Percentiles rank a stretch among this genome's conserved stretches.
Evolutionary conservation across 768 basidiomycete genomes (phyloP).

Genomic region (Collybiopsis luxurians): DNA sequence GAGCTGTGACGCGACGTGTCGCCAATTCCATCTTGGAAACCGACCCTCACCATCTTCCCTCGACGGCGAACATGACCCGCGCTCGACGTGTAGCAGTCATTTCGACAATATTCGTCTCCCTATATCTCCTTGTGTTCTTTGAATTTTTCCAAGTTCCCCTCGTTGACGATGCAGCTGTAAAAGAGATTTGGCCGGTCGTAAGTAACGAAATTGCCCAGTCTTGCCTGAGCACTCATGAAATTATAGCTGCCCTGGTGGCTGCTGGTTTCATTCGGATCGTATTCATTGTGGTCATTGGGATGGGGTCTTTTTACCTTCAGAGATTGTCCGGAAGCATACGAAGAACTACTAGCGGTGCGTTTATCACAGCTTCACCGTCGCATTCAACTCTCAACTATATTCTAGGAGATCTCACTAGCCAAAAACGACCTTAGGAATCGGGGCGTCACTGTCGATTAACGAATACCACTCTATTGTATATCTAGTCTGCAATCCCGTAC

Average conservation of each 20-base stretch:
- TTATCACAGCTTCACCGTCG: neutral
- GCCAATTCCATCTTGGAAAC: neutral
- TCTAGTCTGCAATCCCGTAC: neutral
- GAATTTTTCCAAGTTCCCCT: slow-evolving; percentile 54
- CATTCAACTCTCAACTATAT: slow-evolving; percentile 10
- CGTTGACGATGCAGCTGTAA: slow-evolving; percentile 40
- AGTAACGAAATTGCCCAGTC: slow-evolving; percentile 22
- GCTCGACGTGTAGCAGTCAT: slow-evolving; percentile 51
- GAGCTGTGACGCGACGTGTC: neutral
- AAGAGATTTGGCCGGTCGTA: slow-evolving; percentile 59
- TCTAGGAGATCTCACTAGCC: slow-evolving; percentile 58
- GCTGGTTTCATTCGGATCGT: slow-evolving; percentile 76
- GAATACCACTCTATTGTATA: neutral
- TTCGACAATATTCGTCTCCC: slow-evolving; percentile 35
- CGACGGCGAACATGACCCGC: slow-evolving; percentile 57
- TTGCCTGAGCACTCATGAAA: neutral
- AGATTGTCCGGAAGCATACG: slow-evolving; percentile 80
- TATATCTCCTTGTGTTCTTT: slow-evolving; percentile 60
- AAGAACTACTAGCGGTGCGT: slow-evolving; percentile 62
- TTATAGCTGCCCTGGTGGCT: slow-evolving; percentile 84
- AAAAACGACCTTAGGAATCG: slow-evolving; percentile 45
- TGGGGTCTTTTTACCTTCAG: slow-evolving; percentile 70
- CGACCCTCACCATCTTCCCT: neutral
- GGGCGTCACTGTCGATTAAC: slow-evolving; percentile 46
- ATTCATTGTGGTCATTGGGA: slow-evolving; percentile 74